phyloP scores from a whole-genome alignment of 257 asterid species.

The Solanum virginianum region DNA sequence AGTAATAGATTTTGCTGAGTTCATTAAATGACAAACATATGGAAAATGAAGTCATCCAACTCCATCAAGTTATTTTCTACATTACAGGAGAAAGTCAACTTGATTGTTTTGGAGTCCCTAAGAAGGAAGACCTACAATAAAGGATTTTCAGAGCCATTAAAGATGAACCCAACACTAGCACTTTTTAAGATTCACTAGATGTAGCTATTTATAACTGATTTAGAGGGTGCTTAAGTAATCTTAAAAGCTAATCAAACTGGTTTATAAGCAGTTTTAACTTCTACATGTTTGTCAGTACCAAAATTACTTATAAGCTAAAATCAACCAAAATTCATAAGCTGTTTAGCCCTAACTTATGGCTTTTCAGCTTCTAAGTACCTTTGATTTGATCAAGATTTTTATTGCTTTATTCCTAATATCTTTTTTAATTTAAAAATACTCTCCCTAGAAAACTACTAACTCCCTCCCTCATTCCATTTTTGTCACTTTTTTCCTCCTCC shows the following conservation, averaged over 20 bases:
- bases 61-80: neutral
- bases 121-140: neutral
- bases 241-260: neutral
- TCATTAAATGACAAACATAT: neutral
- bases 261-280: neutral
- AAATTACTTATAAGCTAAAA: neutral
- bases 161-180: neutral
- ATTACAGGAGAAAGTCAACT: neutral
- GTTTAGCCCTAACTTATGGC: neutral
- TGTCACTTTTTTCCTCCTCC: neutral
- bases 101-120: neutral
- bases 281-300: neutral
- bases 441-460: neutral
- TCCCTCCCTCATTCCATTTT: neutral
- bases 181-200: neutral
- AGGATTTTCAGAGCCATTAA: neutral
- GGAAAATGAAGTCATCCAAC: neutral
- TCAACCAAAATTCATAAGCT: neutral
- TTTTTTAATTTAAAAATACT: neutral
- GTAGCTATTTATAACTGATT: neutral
- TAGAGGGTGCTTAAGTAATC: neutral
- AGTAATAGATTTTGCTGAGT: neutral
- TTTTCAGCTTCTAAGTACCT: neutral
- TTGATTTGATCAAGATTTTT: neutral
- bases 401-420: neutral